Base-by-base conservation (phyloP, 495 filamentous ascomycete species). In the Pyrenula massariospora region DNA sequence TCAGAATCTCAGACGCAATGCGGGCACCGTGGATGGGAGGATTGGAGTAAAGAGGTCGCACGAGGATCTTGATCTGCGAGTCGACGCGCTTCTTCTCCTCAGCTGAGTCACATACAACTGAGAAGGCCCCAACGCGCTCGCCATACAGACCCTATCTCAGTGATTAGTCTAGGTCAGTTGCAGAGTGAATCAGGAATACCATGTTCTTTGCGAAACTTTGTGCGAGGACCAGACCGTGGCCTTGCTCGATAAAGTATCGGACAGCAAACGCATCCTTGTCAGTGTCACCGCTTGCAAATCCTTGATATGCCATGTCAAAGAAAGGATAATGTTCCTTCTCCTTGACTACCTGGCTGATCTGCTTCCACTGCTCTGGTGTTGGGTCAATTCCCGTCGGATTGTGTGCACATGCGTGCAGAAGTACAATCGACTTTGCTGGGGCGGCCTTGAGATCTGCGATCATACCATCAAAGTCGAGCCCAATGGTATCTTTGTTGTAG, bases 151-250 rank as follows among this genome's bases (percentile, higher is more conserved):
- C 93, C 85, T 87, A 60, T 1, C 50, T 23, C 50, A 52, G n/a
- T 10, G 8, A 10, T 52, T 20, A 52, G 50, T 19, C 5, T 20
- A 21, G 22, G 20, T 24, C 22, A 47, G 25, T 12, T 10, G 25
- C 25, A 22, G 20, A 8, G 12, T 24, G 11, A 10, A 0, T 42
- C 12, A n/a, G 49, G 65, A 70, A 54, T 70, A 88, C 85, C 93
- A 98, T 98, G 82, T 98, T 98, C 88, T 98, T 98, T 69, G 93
- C 93, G 72, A 98, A 98, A 54, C 87, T 91, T 78, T 98, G 93
- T 63, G 88, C 84, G 59, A 98, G 82, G 65, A 80, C 83, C 64
- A 94, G 84, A 68, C 86, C 82, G 77, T 96, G 92, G 65, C 92
- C 93, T 73, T 98, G 77, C 71, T 85, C 81, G 66, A 96, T 82